A percentile compares a stretch with the other conserved stretches of the same genome.
These are phyloP conservation scores for Stephania cephalantha DNA, from an alignment of 164 flowering plant genomes.

Conservation along the genomic window DNA sequence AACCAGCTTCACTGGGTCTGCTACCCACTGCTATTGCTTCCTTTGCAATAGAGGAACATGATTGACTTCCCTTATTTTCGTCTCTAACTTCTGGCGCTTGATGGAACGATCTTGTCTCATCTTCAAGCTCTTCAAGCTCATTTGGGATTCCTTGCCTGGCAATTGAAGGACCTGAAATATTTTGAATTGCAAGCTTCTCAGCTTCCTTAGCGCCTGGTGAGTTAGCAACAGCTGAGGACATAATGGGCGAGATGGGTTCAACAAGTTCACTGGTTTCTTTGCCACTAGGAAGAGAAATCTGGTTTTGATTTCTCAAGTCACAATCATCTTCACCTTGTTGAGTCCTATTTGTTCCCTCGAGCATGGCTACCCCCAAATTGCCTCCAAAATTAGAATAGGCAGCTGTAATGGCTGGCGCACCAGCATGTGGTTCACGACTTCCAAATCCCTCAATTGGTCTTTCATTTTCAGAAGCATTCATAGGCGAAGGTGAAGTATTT, in stretches of 20 bases:
- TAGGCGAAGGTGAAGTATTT: constrained; percentile 4
- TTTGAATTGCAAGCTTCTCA: constrained; percentile 44
- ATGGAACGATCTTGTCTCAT: constrained; percentile 26
- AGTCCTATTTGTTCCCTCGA: constrained; percentile 14
- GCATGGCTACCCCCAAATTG: constrained; percentile 8
- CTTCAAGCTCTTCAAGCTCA: constrained; percentile 63
- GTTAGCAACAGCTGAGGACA: constrained; percentile 13
- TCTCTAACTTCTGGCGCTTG: constrained; percentile 19
- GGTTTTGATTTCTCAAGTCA: constrained; percentile 11
- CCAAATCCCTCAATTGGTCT: constrained; percentile 6
- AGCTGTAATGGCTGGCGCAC: neutral
- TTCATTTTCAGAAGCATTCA: constrained; percentile 5
- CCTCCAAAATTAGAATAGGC: constrained; percentile 3
- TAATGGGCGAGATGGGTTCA: constrained; percentile 4
- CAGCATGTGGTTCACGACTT: neutral
- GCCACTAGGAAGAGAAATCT: constrained; percentile 15
- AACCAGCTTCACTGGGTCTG: constrained; percentile 10
- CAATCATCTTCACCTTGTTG: constrained; percentile 18
- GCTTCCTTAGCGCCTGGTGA: constrained; percentile 36
- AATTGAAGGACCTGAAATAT: constrained; percentile 34
- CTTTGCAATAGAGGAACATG: constrained; percentile 18
- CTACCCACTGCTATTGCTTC: constrained; percentile 12
- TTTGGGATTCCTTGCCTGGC: constrained; percentile 25
- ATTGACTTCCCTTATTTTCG: constrained; percentile 10
- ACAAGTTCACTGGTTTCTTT: constrained; percentile 16